Base-by-base conservation (phyloP, 345 rosid species). In the Clausena lansium region DNA sequence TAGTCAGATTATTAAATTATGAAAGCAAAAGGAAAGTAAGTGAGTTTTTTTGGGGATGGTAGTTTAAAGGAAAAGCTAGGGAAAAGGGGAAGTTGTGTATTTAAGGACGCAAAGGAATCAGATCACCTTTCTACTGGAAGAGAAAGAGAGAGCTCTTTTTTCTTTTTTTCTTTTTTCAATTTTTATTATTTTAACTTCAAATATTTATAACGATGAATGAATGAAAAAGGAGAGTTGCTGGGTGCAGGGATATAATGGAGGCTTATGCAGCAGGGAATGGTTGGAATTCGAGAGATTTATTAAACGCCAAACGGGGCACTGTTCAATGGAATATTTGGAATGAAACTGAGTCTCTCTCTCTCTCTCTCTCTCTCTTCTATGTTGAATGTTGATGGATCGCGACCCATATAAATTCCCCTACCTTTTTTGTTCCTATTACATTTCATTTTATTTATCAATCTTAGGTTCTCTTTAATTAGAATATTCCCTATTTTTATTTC, bases 241-340 rank as follows among this genome's bases (percentile, higher is more conserved):
- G 66, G 60, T 63, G 72, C 76, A 69, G 70, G 54, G 52, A n/a
- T 61, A 57, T 52, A 47, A 73, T 65, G 59, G 61, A 74, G 78
- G 75, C 79, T 81, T 57, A 17, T 70, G 81, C 78, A 66, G 81
- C 78, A 82, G 83, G 84, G 85, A 85, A 82, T 86, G 82, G 89
- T 76, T 85, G 81, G 84, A 77, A 86, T 67, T 85, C 76, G 89
- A 77, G 84, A 84, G 20, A 24, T 41, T 9, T 41, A 28, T 28
- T 13, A 6, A 30, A 83, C 47, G 71, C 85, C 86, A 84, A 60
- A 75, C 81, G 45, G 68, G 65, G 85, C 62, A 81, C 81, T 80
- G 79, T 81, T 84, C 85, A 79, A 77, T 80, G 87, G 87, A 89
- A 84, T 85, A 87, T 84, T 77, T 81, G 83, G 86, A 81, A 83